Conservation (phyloP, 2,329 filamentous ascomycete species). For the Exophiala lecanii-corni region DNA sequence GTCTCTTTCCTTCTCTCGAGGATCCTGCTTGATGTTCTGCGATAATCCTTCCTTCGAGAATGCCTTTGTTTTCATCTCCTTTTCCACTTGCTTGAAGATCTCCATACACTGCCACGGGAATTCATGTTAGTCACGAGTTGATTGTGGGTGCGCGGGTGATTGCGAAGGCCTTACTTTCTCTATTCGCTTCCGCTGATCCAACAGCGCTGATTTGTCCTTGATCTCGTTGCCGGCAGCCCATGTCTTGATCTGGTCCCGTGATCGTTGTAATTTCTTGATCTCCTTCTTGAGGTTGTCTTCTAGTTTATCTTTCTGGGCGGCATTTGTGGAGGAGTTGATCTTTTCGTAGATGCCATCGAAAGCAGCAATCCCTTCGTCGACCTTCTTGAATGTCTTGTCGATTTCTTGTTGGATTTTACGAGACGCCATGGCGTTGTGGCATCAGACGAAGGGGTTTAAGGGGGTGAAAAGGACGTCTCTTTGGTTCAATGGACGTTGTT, state of each 20-base stretch:
- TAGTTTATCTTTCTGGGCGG: conserved; percentile 94
- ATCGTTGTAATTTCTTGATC: conserved; percentile 98
- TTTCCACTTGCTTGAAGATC: conserved; percentile 99
- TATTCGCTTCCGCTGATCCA: conserved; percentile 92
- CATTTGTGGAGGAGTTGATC: conserved; percentile 87
- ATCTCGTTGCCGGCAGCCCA: conserved; percentile 98
- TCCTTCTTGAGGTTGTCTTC: conserved; percentile 98
- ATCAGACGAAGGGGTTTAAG: conserved; percentile 8
- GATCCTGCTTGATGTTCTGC: conserved; percentile 86
- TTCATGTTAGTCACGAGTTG: conserved; percentile 7
- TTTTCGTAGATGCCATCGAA: conserved; percentile 98
- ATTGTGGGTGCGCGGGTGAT: too few species aligned
- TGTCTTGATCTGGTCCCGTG: conserved; percentile 98
- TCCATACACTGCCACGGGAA: conserved; percentile 66
- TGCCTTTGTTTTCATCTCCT: conserved; percentile 99
- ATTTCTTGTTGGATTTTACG: conserved; percentile 97
- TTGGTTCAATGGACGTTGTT: conserved; percentile 5
- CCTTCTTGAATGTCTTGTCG: conserved; percentile 99
- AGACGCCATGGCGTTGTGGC: conserved; percentile 68
- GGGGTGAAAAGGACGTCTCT: conserved; percentile 16
- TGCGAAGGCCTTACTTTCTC: conserved; percentile 67
- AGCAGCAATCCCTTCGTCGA: conserved; percentile 82
- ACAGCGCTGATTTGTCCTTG: conserved; percentile 94
- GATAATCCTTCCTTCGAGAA: conserved; percentile 97
- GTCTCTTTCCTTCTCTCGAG: conserved; percentile 92